Base-by-base conservation (phyloP, 1,284 basidiomycete species). In the Phenoliferia sp. region DNA sequence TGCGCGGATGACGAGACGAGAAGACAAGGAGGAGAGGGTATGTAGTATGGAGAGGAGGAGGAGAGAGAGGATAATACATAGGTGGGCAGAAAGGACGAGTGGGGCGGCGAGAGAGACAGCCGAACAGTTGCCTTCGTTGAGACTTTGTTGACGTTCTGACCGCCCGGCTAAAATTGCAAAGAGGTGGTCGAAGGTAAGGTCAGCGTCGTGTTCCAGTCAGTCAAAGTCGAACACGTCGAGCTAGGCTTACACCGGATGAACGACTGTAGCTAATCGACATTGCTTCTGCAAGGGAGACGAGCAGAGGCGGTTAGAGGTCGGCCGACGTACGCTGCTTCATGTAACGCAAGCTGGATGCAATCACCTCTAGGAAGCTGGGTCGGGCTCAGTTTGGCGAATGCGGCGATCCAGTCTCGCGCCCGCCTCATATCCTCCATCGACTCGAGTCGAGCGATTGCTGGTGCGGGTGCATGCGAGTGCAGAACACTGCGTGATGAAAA, bases 101-200 rank as follows among this genome's bases (percentile, higher is more conserved):
- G 31, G 1, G 59, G 31, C 1, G 44, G 28, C 1, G 62, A 62
- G 5, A 75, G 66, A 16, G 63, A 65, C 6, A 76, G 65, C 17
- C 74, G 66, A 54, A 75, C 52, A 22, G 64, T 69, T 3, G 75
- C 73, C 64, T 76, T 76, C 6, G 74, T 74, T n/a, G 69, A 63
- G 44, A 74, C 67, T 16, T 74, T 74, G 71, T 76, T 76, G 48
- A 76, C 75, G 62, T 76, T 73, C 34, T 76, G 75, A 0, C 75
- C 75, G 2, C 75, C 75, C 35, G 75, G 74, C 48, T 52, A 26
- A 19, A 52, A n/a, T n/a, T n/a, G n/a, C n/a, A n/a, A n/a, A n/a
- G n/a, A n/a, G n/a, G n/a, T n/a, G n/a, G n/a, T n/a, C n/a, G n/a
- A n/a, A n/a, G n/a, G n/a, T n/a, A n/a, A n/a, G n/a, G n/a, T n/a